Base-by-base conservation (phyloP, 306 rosid species). In the Lotus japonicus region DNA sequence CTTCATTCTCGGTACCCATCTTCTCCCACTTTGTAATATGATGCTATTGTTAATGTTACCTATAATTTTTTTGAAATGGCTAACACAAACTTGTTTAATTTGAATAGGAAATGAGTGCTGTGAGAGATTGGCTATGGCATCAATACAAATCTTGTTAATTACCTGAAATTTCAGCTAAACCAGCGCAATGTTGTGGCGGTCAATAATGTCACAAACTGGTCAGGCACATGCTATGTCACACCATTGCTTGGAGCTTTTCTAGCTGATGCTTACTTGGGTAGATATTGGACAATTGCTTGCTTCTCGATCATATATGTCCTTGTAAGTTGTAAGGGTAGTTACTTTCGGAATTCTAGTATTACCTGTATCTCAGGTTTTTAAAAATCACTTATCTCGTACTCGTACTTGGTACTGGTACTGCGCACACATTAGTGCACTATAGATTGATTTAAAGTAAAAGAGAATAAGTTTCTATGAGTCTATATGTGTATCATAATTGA, bases 51-150 rank as follows among this genome's bases (percentile, higher is more conserved):
- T n/a, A n/a, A n/a, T n/a, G n/a, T n/a, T n/a, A 11, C 58, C 13
- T 23, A 54, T 15, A 43, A 12, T 12, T 51, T 9, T 18, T n/a
- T 51, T 17, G n/a, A 17, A 51, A 26, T 26, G 39, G 11, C 38
- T 44, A 43, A 35, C 54, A 43, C 19, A 7, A 19, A 19, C 21
- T 42, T 42, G 54, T 21, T 19, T n/a, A 21, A 26, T 44, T 44
- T 43, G n/a, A 44, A 45, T 58, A 84, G 87, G 82, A 12, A 87
- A 79, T 49, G 92, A 84, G 19, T 84, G 92, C 61, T 81, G 85
- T 76, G 92, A 87, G 65, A 84, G 89, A 69, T 68, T 87, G 85
- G 89, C 92, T 87, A 87, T 56, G 89, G 89, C 17, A 79, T 87
- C 82, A 62, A 84, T 31, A 84, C 87, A 66, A 84, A 87, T 69